These are phyloP conservation scores for Salvia splendens DNA, from an alignment of 257 asterid species.

Conservation along the genomic window DNA sequence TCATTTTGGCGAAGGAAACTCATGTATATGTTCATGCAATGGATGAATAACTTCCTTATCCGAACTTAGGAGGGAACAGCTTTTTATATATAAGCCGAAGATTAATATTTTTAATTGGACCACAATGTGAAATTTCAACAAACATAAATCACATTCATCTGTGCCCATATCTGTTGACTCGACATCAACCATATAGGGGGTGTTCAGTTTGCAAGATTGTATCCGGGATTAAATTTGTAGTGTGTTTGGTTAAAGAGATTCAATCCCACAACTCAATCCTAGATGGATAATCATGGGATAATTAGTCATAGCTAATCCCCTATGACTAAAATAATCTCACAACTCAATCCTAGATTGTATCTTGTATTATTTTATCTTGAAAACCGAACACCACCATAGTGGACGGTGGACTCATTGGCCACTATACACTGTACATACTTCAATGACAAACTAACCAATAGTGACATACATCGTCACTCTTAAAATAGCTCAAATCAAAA, in stretches of 20 bases:
- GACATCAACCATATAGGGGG: conserved; percentile 30
- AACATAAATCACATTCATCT: conserved; percentile 35
- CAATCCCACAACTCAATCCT: no score
- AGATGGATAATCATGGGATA: no score
- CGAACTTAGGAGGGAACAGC: conserved; percentile 24
- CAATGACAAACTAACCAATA: not conserved
- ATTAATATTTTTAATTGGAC: conserved; percentile 19
- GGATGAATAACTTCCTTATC: conserved; percentile 2
- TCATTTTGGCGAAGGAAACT: no score
- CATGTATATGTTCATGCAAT: no score
- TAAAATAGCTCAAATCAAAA: not conserved
- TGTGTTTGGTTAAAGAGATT: no score
- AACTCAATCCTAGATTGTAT: no score
- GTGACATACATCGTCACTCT: not conserved
- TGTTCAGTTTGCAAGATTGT: no score
- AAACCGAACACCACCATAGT: no score
- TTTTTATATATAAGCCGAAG: not conserved
- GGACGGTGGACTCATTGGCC: conserved; percentile 38
- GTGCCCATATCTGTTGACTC: conserved; percentile 35
- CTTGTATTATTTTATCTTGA: no score
- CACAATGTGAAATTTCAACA: conserved; percentile 26
- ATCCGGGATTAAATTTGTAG: no score
- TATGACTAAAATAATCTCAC: no score
- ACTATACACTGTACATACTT: conserved; percentile 17
- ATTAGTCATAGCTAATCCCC: no score